phyloP scores from a whole-genome alignment of 2,329 filamentous ascomycete species.

The Xylariaceae sp. region DNA sequence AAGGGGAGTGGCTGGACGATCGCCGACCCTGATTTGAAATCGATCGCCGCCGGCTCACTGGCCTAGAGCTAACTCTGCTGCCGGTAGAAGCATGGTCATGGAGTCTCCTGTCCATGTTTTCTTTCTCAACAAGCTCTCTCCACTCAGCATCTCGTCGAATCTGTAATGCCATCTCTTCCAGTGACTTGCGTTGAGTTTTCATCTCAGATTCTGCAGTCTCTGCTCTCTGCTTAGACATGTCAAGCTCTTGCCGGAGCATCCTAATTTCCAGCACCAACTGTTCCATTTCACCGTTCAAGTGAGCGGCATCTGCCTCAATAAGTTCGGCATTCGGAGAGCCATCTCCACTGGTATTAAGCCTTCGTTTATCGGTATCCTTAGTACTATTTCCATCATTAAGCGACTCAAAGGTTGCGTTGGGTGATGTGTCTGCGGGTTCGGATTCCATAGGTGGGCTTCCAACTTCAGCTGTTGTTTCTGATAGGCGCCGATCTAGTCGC shows the following conservation, averaged over 20 bases:
- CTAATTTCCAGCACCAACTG: slow-evolving; percentile 73
- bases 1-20: slow-evolving; percentile 33
- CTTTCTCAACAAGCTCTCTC: slow-evolving; percentile 39
- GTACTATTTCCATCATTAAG: slow-evolving; percentile 32
- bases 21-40: slow-evolving; percentile 23
- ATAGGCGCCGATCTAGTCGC: slow-evolving; percentile 61
- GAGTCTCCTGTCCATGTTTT: slow-evolving; percentile 34
- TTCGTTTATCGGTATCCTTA: slow-evolving; percentile 20
- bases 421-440: slow-evolving; percentile 35
- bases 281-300: slow-evolving; percentile 68
- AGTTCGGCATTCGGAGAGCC: slow-evolving; percentile 32
- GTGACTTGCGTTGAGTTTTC: slow-evolving; percentile 62
- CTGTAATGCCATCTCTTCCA: slow-evolving; percentile 83
- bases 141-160: slow-evolving; percentile 65
- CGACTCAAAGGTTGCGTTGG: slow-evolving; percentile 45
- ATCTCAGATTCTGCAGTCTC: slow-evolving; percentile 76
- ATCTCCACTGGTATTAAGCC: slow-evolving; percentile 20
- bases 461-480: slow-evolving; percentile 45
- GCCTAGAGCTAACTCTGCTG: slow-evolving; percentile 19
- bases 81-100: slow-evolving; percentile 22
- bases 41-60: slow-evolving; percentile 22
- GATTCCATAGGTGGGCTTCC: slow-evolving; percentile 35
- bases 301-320: slow-evolving; percentile 33
- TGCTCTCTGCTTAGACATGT: slow-evolving; percentile 69
- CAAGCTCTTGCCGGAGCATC: slow-evolving; percentile 72